phyloP scores from a whole-genome alignment of 2,329 filamentous ascomycete species.

The Fusarium poae region DNA sequence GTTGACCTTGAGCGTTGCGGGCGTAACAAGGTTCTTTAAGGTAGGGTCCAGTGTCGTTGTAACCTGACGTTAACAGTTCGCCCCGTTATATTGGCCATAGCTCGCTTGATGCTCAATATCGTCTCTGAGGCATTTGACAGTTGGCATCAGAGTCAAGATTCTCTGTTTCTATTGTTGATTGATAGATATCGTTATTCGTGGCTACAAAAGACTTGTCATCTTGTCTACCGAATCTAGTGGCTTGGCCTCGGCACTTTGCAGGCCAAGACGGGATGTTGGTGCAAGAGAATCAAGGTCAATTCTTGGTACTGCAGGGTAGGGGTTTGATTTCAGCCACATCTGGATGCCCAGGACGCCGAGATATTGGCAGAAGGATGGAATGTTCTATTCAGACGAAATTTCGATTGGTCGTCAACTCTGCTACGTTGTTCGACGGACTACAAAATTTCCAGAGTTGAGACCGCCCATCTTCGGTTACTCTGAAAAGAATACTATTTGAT shows the following conservation, averaged over 20 bases:
- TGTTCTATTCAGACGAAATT: not conserved
- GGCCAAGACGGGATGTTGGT: conserved; percentile 5
- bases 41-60: not conserved
- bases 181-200: not conserved
- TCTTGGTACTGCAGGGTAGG: conserved; percentile 13
- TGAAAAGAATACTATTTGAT: not conserved
- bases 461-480: not conserved
- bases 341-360: not conserved
- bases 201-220: not conserved
- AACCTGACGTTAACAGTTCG: conserved; percentile 1
- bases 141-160: too few relatives aligned
- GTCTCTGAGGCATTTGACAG: not conserved
- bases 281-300: not conserved
- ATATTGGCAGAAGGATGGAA: conserved; percentile 2
- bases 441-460: not conserved
- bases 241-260: conserved; percentile 16
- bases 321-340: not conserved
- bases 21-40: not conserved
- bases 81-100: not conserved
- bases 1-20: conserved; percentile 19
- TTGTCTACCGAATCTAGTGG: not conserved
- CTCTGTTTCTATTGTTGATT: not conserved
- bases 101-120: not conserved
- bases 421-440: not conserved
- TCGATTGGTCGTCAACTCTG: not conserved